These are phyloP conservation scores for Scytalidium sp. DNA, from an alignment of 2,329 filamentous ascomycete species.

Conservation along the genomic window DNA sequence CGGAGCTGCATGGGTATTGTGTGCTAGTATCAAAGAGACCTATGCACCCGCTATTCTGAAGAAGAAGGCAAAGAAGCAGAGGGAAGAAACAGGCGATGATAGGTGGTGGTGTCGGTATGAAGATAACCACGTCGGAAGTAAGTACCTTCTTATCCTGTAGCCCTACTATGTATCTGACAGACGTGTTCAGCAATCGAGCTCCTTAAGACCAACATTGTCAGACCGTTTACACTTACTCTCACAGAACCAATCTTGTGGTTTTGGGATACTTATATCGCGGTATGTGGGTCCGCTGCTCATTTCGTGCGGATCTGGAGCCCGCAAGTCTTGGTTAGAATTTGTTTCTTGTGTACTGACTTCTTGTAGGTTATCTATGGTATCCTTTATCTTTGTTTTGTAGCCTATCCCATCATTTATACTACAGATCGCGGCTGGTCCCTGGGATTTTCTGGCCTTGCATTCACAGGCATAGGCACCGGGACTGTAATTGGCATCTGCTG, in stretches of 20 bases:
- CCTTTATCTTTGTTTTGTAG: slow-evolving; percentile 86
- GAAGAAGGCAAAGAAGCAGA: slow-evolving; percentile 58
- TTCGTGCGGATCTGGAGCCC: no score
- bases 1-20: slow-evolving; percentile 56
- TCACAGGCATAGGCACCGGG: slow-evolving; percentile 67
- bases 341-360: background rate
- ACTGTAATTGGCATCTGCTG: slow-evolving; percentile 57
- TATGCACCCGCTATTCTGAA: slow-evolving; percentile 72
- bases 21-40: slow-evolving; percentile 66
- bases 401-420: slow-evolving; percentile 81
- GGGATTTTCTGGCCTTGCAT: slow-evolving; percentile 72
- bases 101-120: slow-evolving; percentile 82
- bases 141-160: slow-evolving; percentile 9
- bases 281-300: slow-evolving; percentile 11
- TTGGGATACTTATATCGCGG: slow-evolving; percentile 65
- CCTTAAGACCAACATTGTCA: slow-evolving; percentile 70
- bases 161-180: slow-evolving; percentile 2
- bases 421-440: slow-evolving; percentile 72
- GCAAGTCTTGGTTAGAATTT: no score
- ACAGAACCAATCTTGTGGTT: slow-evolving; percentile 80
- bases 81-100: slow-evolving; percentile 67
- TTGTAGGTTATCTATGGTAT: slow-evolving; percentile 72
- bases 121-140: slow-evolving; percentile 41
- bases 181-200: slow-evolving; percentile 57
- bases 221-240: slow-evolving; percentile 73